Base-by-base conservation (phyloP, 169 alveolate species). In the Cryptosporidium viatorum region DNA sequence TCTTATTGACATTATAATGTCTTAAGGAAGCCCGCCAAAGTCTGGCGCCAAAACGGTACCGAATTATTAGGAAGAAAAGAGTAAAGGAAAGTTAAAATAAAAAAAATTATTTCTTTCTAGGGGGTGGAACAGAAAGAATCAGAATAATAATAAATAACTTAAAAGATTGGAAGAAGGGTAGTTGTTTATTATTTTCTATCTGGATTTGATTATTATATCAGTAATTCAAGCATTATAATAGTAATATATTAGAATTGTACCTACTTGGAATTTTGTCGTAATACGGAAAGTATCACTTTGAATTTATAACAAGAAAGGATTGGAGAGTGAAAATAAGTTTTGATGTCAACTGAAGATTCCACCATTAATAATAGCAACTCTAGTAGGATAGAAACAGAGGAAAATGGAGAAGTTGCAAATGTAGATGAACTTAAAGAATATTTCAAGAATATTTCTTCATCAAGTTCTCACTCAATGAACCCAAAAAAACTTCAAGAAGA, bases 401-500 rank as follows among this genome's bases (percentile, higher is more conserved):
- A 70, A 41, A 51, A 85, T 33, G 71, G 75, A 12, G 91, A 71
- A 41, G 84, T 67, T 7, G 52, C 89, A 37, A 92, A 92, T 48
- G 68, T 80, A 16, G 80, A 80, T 62, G 89, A 59, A 31, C 67
- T 80, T n/a, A 80, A 80, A 23, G 89, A 58, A 12, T 80, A 80
- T 65, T 80, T 80, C 26, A 26, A 74, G 48, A 74, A 80, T 62
- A 65, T 80, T 18, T 62, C 89, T 6, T 23, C 60, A 3, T 59
- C 37, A 16, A 33, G 10, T n/a, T 65, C 89, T 41, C 43, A 37
- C 2, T 23, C 9, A 33, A 43, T 41, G 3, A 51, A 23, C 21
- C 1, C 23, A 69, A 91, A 84, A 37, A 10, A 21, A 0, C 14
- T 26, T n/a, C 71, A 86, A 52, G 85, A 68, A 41, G 69, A 59